Conservation (phyloP, 192 early-diverging fungal genomes). For the Physocladia obscura region DNA sequence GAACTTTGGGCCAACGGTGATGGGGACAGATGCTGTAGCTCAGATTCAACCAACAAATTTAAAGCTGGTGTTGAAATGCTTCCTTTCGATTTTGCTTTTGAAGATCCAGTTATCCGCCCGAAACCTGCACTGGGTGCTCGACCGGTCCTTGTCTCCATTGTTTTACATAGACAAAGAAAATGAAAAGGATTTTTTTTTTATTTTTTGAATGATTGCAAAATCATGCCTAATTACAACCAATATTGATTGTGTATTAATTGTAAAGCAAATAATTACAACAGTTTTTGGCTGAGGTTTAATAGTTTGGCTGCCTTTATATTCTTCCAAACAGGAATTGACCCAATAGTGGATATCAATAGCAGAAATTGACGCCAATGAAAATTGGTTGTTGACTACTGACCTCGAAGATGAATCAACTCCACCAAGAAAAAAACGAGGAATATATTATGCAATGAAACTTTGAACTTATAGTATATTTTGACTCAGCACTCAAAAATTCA, state of each 20-base stretch:
- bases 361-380: conserved; percentile 29
- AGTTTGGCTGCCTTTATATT: conserved; percentile 51
- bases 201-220: conserved; percentile 45
- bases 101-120: too few species aligned
- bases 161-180: too few species aligned
- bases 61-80: too few species aligned
- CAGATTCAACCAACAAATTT: too few species aligned
- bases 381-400: conserved; percentile 52
- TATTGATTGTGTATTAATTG: conserved; percentile 35
- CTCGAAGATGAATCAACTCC: conserved; percentile 48
- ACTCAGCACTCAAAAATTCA: neutral
- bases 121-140: too few species aligned
- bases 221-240: conserved; percentile 53
- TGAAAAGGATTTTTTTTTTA: too few species aligned
- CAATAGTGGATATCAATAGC: conserved; percentile 70
- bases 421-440: conserved; percentile 46
- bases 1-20: too few species aligned
- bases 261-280: conserved; percentile 31
- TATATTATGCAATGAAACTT: conserved; percentile 58
- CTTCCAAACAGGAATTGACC: conserved; percentile 64
- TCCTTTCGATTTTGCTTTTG: too few species aligned
- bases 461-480: neutral
- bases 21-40: too few species aligned
- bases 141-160: too few species aligned
- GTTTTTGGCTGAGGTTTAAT: conserved; percentile 23